Base-by-base conservation (phyloP, 176 grass and related monocot genomes). In the Aegilops umbellulata region DNA sequence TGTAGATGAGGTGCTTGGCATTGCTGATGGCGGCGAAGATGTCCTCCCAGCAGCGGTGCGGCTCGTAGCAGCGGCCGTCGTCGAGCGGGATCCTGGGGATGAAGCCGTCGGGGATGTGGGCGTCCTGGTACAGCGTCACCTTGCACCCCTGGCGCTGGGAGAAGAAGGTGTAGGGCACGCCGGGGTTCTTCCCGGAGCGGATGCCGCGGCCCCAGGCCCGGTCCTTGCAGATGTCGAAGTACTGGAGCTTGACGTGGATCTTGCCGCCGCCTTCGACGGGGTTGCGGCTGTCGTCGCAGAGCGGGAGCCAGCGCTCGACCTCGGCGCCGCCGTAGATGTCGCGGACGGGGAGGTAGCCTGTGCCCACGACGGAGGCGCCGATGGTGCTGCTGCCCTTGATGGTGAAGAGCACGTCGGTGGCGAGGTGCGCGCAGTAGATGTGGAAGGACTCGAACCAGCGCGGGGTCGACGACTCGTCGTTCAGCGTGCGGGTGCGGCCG, bases 361-460 rank as follows among this genome's bases (percentile, higher is more conserved):
- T 86, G 47, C 90, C 90, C 60, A 92, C 12, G 2, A 91, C 71
- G 12, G 90, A 84, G 47, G 90, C 85, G 68, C 89, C 92, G 60
- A 95, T 61, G 20, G 79, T 5, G 67, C 51, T 90, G 35, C 88
- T 89, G 64, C 22, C 55, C 19, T 88, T 85, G 74, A 95, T 46
- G 72, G 85, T 92, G 90, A 95, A 86, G 68, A 92, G 80, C 19
- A 95, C 90, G 77, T 92, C 65, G 85, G 90, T 47, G 80, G 90
- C 90, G 66, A 88, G 69, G 75, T 94, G 93, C 1, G 93, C 93
- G 65, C 93, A 95, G 78, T 95, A 95, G 49, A 95, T 87, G 85
- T 92, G 93, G 80, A 95, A 95, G 5, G 90, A 92, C 39, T 95
- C 90, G 11, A 57, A 86, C 93, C 90, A 95, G 5, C 87, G 82